A percentile compares a stretch with the other conserved stretches of the same genome.
Evolutionary conservation across 164 flowering plant genomes (phyloP).

Genomic region (Stephania japonica): DNA sequence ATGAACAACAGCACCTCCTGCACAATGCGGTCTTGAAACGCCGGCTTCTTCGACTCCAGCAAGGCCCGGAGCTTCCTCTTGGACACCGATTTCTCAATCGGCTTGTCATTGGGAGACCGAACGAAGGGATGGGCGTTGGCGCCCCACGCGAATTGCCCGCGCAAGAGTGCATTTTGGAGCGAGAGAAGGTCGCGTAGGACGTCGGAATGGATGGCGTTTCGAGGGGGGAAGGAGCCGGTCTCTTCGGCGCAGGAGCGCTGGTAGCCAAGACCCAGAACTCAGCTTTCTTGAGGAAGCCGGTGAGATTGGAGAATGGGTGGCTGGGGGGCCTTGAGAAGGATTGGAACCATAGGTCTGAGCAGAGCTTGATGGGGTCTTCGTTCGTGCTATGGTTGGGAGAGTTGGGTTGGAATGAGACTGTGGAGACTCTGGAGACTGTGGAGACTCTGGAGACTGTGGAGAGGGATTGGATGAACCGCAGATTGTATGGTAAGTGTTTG

Average conservation of each 20-base stretch:
- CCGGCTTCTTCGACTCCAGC: constrained; percentile 36
- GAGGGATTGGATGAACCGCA: constrained; percentile 12
- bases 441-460: constrained; percentile 10
- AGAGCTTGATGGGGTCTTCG: constrained; percentile 73
- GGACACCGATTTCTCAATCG: constrained; percentile 31
- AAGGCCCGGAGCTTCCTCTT: constrained; percentile 41
- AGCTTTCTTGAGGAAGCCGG: constrained; percentile 76
- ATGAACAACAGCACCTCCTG: constrained; percentile 83
- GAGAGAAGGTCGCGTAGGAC: constrained; percentile 53
- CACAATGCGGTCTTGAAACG: constrained; percentile 80
- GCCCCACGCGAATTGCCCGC: constrained; percentile 53
- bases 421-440: background rate
- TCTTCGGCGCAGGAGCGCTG: constrained; percentile 75
- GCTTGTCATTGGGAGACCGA: constrained; percentile 59
- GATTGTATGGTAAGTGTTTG: constrained; percentile 12
- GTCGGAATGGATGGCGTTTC: constrained; percentile 49
- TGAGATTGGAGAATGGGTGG: constrained; percentile 56
- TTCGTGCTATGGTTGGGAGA: constrained; percentile 40
- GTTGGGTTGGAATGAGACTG: constrained; percentile 52
- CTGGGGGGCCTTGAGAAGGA: constrained; percentile 46
- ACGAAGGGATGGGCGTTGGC: constrained; percentile 35
- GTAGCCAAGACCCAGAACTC: constrained; percentile 93
- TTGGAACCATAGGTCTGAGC: constrained; percentile 69
- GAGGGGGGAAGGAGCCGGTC: constrained; percentile 82
- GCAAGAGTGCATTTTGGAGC: constrained; percentile 58